Percentiles rank a stretch among this genome's conserved stretches.
Evolutionary conservation across 2,329 filamentous ascomycete genomes (phyloP).

Genomic region (Emergomyces pasteurianus): DNA sequence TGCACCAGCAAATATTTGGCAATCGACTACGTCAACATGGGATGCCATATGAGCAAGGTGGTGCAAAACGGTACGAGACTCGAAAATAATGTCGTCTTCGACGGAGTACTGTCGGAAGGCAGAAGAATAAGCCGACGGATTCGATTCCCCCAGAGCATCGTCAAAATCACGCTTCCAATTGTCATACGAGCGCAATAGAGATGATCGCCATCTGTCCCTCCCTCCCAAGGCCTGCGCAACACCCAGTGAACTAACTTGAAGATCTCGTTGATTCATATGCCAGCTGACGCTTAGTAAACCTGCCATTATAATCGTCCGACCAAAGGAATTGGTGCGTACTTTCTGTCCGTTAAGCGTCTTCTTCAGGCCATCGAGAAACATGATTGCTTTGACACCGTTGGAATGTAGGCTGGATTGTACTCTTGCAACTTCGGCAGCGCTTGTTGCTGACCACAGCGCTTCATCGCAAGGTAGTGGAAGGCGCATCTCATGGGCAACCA

Average conservation of each 20-base stretch:
- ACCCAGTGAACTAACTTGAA: conserved; percentile 79
- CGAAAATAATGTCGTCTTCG: conserved; percentile 62
- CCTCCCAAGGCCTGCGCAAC: conserved; percentile 70
- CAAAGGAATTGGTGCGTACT: conserved; percentile 86
- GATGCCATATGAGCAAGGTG: conserved; percentile 96
- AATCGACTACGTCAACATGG: conserved; percentile 94
- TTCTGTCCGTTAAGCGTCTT: conserved; percentile 73
- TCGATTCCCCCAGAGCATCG: conserved; percentile 52
- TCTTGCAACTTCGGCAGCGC: conserved; percentile 71
- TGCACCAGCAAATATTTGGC: conserved; percentile 87
- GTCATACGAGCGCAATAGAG: conserved; percentile 79
- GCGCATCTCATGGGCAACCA: conserved; percentile 93
- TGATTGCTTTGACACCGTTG: conserved; percentile 70
- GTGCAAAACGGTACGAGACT: conserved; percentile 79
- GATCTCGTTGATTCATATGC: conserved; percentile 94
- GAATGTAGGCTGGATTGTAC: conserved; percentile 70
- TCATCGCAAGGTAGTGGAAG: conserved; percentile 88
- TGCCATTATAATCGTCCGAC: conserved; percentile 85
- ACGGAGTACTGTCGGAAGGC: conserved; percentile 23
- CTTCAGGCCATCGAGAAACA: conserved; percentile 85
- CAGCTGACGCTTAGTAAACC: conserved; percentile 86
- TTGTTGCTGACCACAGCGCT: conserved; percentile 80
- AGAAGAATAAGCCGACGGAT: conserved; percentile 12
- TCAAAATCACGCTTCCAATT: conserved; percentile 91
- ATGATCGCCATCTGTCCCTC: conserved; percentile 80